Evolutionary conservation across 2,329 filamentous ascomycete genomes (phyloP).

Genomic region (Fusarium transvaalense): DNA sequence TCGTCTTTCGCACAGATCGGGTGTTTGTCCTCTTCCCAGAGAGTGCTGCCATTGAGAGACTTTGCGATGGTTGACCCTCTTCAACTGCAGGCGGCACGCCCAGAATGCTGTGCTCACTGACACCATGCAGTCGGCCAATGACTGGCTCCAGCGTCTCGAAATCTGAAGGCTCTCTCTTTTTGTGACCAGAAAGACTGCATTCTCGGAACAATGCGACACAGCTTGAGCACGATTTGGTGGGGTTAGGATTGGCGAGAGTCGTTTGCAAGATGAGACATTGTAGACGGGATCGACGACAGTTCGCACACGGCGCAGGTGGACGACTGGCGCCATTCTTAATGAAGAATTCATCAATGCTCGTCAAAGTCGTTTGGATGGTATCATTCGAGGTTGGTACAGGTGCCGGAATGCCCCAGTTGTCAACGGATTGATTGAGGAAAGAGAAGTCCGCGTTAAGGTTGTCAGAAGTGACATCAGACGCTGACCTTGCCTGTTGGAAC

Average conservation of each 20-base stretch:
- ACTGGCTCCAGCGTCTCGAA: constrained; percentile 63
- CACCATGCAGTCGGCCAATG: constrained; percentile 62
- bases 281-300: constrained; percentile 59
- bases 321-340: constrained; percentile 57
- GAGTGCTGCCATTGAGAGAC: constrained; percentile 24
- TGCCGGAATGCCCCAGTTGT: constrained; percentile 25
- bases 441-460: constrained; percentile 32
- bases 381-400: constrained; percentile 9
- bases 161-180: constrained; percentile 58
- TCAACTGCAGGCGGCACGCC: constrained; percentile 24
- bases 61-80: constrained; percentile 12
- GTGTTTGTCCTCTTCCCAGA: constrained; percentile 53
- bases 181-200: constrained; percentile 61
- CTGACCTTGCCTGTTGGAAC: constrained; percentile 36
- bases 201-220: constrained; percentile 64
- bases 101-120: constrained; percentile 55
- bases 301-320: constrained; percentile 58
- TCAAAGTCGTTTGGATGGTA: constrained; percentile 23
- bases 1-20: constrained; percentile 60
- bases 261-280: constrained; percentile 64
- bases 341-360: constrained; percentile 55
- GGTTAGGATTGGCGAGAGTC: constrained; percentile 62
- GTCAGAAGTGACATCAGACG: background rate
- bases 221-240: constrained; percentile 61
- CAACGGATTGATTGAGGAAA: constrained; percentile 36